These are phyloP conservation scores for Alternaria angustiovoidea DNA, from an alignment of 2,329 filamentous ascomycete genomes.

Conservation along the genomic window DNA sequence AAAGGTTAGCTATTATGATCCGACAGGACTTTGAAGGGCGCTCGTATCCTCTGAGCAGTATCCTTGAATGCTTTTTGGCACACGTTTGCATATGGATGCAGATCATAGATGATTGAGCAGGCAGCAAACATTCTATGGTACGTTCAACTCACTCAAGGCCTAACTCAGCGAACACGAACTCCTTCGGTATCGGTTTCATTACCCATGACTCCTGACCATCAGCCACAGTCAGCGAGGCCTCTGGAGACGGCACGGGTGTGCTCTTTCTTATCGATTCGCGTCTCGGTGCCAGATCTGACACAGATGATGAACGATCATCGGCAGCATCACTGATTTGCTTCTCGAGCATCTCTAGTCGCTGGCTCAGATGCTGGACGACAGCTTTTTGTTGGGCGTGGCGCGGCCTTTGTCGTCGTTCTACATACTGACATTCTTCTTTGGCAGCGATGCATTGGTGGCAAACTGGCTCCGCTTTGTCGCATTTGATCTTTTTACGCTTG, in stretches of 20 bases:
- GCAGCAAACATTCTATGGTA: neutral
- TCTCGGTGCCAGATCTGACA: neutral
- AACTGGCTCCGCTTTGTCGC: constrained; percentile 32
- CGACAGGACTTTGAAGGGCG: neutral
- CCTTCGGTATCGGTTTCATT: neutral
- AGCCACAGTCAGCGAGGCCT: constrained; percentile 18
- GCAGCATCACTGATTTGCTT: constrained; percentile 24
- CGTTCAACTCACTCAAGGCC: neutral
- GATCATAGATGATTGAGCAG: neutral
- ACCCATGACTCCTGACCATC: constrained; percentile 35
- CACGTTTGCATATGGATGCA: neutral
- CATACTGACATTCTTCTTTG: constrained; percentile 37
- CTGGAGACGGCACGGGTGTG: constrained; percentile 21
- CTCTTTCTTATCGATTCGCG: constrained; percentile 1
- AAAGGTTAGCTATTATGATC: neutral
- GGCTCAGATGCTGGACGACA: constrained; percentile 29
- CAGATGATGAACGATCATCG: constrained; percentile 10
- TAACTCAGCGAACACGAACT: constrained; percentile 1
- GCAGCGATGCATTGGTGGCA: constrained; percentile 40
- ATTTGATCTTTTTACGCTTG: constrained; percentile 41
- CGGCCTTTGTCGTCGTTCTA: constrained; percentile 37
- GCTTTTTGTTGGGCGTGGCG: constrained; percentile 33
- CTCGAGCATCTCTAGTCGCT: constrained; percentile 37
- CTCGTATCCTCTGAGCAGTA: neutral
- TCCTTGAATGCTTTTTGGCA: neutral